phyloP scores from a whole-genome alignment of 2,329 filamentous ascomycete species.

The Scytalidium lignicola region DNA sequence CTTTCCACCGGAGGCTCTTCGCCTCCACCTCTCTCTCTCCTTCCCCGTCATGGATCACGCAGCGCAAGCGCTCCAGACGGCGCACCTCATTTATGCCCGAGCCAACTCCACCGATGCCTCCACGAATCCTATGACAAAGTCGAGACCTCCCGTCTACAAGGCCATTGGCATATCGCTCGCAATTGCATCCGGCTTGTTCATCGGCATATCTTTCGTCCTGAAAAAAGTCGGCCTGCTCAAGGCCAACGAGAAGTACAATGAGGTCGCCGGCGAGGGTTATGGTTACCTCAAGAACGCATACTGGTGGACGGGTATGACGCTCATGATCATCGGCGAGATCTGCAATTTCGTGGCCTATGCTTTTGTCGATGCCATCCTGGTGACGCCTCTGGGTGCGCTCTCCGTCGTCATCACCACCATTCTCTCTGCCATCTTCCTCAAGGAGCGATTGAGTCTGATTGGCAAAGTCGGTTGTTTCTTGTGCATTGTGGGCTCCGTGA shows the following conservation, averaged over 20 bases:
- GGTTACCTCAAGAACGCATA: constrained; percentile 91
- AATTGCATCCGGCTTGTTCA: constrained; percentile 83
- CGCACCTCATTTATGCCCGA: constrained; percentile 39
- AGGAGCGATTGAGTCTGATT: constrained; percentile 90
- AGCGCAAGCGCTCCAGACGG: constrained; percentile 30
- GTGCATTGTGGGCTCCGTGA: constrained; percentile 86
- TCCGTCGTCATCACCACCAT: constrained; percentile 91
- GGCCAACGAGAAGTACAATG: constrained; percentile 94
- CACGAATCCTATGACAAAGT: constrained; percentile 13
- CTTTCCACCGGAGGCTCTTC: constrained; percentile 1
- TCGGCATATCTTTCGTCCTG: constrained; percentile 89
- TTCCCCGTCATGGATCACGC: constrained; percentile 32
- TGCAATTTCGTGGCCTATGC: constrained; percentile 98
- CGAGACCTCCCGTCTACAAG: constrained; percentile 57
- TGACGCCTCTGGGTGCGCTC: constrained; percentile 85
- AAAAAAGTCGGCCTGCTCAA: constrained; percentile 90
- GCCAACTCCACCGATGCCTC: constrained; percentile 19
- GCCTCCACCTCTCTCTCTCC: constrained; percentile 1
- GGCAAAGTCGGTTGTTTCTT: constrained; percentile 95
- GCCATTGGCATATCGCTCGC: constrained; percentile 81
- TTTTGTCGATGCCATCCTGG: constrained; percentile 92
- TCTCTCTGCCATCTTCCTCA: constrained; percentile 89
- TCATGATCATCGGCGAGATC: constrained; percentile 95
- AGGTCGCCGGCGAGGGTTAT: constrained; percentile 93
- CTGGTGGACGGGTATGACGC: constrained; percentile 94